phyloP scores from a whole-genome alignment of 768 basidiomycete genomes.

The Boletus bicolor region DNA sequence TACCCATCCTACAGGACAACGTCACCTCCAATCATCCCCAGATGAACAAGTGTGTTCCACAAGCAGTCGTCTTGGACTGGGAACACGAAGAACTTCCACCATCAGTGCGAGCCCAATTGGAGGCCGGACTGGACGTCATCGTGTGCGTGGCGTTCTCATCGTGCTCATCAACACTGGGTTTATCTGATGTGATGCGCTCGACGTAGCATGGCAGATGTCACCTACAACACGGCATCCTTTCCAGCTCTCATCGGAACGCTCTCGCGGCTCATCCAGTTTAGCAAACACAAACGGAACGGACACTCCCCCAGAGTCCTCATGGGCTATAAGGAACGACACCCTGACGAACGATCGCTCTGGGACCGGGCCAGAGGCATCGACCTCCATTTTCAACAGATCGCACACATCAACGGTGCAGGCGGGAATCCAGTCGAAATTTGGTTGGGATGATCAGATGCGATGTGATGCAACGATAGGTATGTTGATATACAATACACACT shows the following conservation, averaged over 20 bases:
- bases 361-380: constrained; percentile 48
- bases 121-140: constrained; percentile 55
- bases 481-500: constrained; percentile 12
- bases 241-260: constrained; percentile 73
- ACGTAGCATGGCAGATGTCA: constrained; percentile 87
- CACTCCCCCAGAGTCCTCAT: constrained; percentile 55
- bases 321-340: constrained; percentile 86
- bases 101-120: constrained; percentile 38
- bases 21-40: constrained; percentile 44
- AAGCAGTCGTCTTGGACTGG: constrained; percentile 66
- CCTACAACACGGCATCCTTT: constrained; percentile 88
- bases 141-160: constrained; percentile 46
- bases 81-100: constrained; percentile 56
- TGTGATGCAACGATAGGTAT: constrained; percentile 2
- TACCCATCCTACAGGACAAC: constrained; percentile 75
- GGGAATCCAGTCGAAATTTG: constrained; percentile 70
- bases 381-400: constrained; percentile 55
- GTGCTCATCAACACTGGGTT: background rate
- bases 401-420: constrained; percentile 54
- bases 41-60: constrained; percentile 30
- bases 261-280: constrained; percentile 39
- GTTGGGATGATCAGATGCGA: constrained; percentile 38
- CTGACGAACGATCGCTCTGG: constrained; percentile 76
- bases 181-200: background rate
- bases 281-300: constrained; percentile 7